Evolutionary conservation across 2,329 filamentous ascomycete species (phyloP).

Genomic region (Claviceps africana): DNA sequence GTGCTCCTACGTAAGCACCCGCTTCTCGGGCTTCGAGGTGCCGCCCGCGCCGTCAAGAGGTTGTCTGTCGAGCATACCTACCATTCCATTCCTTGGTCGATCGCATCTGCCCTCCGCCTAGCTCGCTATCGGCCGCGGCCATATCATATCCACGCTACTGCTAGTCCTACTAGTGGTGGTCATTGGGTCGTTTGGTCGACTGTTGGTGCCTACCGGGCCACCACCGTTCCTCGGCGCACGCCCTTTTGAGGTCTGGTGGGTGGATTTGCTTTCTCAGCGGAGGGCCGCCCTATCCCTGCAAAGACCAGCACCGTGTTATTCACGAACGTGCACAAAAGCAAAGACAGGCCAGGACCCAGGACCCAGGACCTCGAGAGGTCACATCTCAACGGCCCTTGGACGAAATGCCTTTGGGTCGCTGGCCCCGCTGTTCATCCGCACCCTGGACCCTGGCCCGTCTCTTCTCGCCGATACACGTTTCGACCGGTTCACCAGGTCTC

Average conservation of each 20-base stretch:
- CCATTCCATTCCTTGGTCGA: neutral
- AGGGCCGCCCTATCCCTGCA: neutral
- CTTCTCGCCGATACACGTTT: slow-evolving; percentile 6
- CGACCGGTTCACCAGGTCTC: slow-evolving; percentile 1
- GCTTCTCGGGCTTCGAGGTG: neutral
- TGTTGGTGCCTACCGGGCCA: neutral
- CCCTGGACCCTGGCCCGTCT: slow-evolving; percentile 4
- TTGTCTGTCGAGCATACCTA: neutral
- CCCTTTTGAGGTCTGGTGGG: neutral
- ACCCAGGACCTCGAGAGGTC: slow-evolving; percentile 4
- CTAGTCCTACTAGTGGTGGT: neutral
- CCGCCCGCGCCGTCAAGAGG: neutral
- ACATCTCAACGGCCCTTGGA: slow-evolving; percentile 8
- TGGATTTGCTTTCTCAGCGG: neutral
- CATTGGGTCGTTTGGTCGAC: neutral
- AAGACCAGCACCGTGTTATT: neutral
- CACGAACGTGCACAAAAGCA: neutral
- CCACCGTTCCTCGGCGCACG: slow-evolving; percentile 1
- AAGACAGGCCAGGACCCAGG: neutral
- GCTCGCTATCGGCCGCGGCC: neutral
- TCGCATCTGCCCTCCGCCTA: neutral
- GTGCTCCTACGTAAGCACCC: neutral
- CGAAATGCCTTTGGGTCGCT: neutral
- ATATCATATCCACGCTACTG: too few species aligned
- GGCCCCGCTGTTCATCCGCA: slow-evolving; percentile 1